Evolutionary conservation across 2,329 filamentous ascomycete species (phyloP).

Genomic region (Malbranchea zuffiana): DNA sequence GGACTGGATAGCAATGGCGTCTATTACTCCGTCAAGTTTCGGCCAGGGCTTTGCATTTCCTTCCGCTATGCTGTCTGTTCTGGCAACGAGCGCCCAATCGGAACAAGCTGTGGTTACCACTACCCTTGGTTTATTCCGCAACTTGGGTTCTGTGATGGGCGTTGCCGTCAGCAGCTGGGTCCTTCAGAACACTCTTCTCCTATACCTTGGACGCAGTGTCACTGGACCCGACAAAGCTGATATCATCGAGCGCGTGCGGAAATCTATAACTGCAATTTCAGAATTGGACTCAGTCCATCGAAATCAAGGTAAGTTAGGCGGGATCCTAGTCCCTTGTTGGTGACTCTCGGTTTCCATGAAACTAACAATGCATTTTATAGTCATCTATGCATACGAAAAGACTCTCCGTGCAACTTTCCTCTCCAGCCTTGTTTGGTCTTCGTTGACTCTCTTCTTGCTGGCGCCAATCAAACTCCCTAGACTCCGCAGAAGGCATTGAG

Average conservation of each 20-base stretch:
- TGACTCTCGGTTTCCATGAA: not conserved
- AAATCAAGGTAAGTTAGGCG: constrained; percentile 38
- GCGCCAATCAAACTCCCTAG: constrained; percentile 25
- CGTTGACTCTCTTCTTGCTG: constrained; percentile 26
- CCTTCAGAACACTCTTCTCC: constrained; percentile 57
- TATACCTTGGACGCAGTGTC: constrained; percentile 50
- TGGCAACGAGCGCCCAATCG: constrained; percentile 48
- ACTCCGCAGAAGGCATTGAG: constrained; percentile 5
- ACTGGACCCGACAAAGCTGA: constrained; percentile 47
- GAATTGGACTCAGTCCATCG: constrained; percentile 37
- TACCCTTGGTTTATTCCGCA: constrained; percentile 61
- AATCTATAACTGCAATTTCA: constrained; percentile 41
- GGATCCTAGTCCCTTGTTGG: not conserved
- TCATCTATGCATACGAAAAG: constrained; percentile 28
- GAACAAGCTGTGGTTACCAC: constrained; percentile 60
- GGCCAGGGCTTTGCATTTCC: constrained; percentile 57
- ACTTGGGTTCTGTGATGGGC: constrained; percentile 62
- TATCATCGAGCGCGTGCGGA: constrained; percentile 40
- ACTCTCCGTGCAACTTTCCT: constrained; percentile 30
- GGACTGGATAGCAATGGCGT: constrained; percentile 44
- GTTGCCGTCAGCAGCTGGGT: constrained; percentile 60
- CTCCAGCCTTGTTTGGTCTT: constrained; percentile 28
- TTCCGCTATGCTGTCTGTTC: constrained; percentile 51
- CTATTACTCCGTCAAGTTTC: constrained; percentile 46
- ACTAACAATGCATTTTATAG: constrained; percentile 18